Conservation (phyloP, 176 grass and related monocot genomes). For the Hyparrhenia diplandra region DNA sequence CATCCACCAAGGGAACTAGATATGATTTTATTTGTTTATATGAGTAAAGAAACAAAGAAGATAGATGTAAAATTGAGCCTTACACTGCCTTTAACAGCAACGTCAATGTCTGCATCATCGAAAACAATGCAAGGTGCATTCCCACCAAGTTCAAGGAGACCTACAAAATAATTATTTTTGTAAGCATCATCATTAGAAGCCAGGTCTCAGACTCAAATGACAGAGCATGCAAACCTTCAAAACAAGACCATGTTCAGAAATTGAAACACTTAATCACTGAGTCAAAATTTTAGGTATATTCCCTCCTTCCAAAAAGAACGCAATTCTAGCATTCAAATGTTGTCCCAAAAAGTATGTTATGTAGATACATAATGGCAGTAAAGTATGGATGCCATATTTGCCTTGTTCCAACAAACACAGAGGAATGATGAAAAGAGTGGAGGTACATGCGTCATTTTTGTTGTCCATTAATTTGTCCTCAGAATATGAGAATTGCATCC, state of each 20-base stretch:
- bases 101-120: constrained; percentile 93
- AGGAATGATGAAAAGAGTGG: background rate
- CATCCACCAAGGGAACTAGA: background rate
- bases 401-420: background rate
- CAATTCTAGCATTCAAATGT: background rate
- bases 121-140: constrained; percentile 99
- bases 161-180: constrained; percentile 44
- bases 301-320: background rate
- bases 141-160: constrained; percentile 91
- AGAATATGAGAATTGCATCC: background rate
- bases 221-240: background rate
- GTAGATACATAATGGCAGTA: background rate
- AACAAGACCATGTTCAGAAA: background rate
- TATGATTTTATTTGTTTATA: constrained; percentile 4
- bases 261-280: background rate
- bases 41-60: background rate
- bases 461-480: background rate
- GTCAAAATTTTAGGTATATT: background rate
- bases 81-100: constrained; percentile 91
- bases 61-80: constrained; percentile 11
- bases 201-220: background rate
- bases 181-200: constrained; percentile 23
- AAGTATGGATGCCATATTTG: background rate
- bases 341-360: background rate
- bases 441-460: background rate